phyloP scores from a whole-genome alignment of 2,329 filamentous ascomycete genomes.

The Fusarium foetens region DNA sequence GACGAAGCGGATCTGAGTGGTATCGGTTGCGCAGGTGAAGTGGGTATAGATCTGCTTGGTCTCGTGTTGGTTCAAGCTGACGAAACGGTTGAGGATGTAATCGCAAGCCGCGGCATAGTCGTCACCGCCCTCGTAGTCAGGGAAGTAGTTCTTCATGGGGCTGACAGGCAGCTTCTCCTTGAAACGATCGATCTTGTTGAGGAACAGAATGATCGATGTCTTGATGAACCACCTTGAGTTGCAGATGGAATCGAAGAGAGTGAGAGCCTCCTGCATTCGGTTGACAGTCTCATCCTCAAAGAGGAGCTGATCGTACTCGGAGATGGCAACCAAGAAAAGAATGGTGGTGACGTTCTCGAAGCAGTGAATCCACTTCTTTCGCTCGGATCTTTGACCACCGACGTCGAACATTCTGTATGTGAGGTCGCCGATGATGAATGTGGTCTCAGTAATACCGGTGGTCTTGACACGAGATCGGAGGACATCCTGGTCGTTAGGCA shows the following conservation, averaged over 20 bases:
- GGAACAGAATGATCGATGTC: conserved; percentile 87
- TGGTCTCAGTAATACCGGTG: conserved; percentile 96
- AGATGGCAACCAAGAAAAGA: conserved; percentile 95
- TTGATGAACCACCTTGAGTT: conserved; percentile 92
- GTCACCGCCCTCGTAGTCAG: conserved; percentile 92
- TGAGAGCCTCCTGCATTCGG: conserved; percentile 90
- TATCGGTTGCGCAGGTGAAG: conserved; percentile 98
- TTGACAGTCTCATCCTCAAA: conserved; percentile 98
- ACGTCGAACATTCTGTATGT: conserved; percentile 99
- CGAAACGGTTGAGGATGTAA: conserved; percentile 98
- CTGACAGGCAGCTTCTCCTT: conserved; percentile 85
- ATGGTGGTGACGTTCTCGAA: conserved; percentile 98
- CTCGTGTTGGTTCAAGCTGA: conserved; percentile 98
- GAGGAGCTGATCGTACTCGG: conserved; percentile 94
- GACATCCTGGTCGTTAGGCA: conserved; percentile 95
- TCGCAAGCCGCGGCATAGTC: conserved; percentile 97
- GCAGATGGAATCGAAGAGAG: conserved; percentile 87
- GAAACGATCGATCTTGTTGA: conserved; percentile 92
- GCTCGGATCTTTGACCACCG: conserved; percentile 92
- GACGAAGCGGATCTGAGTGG: conserved; percentile 98
- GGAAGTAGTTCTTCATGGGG: conserved; percentile 90
- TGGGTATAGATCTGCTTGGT: conserved; percentile 99
- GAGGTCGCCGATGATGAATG: conserved; percentile 92
- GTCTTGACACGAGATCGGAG: conserved; percentile 97
- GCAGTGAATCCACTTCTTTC: conserved; percentile 99